Evolutionary conservation across 2,329 filamentous ascomycete genomes (phyloP), one percentile per base, ranked within the genome.

Genomic region (Dactylellina drechsleri): DNA sequence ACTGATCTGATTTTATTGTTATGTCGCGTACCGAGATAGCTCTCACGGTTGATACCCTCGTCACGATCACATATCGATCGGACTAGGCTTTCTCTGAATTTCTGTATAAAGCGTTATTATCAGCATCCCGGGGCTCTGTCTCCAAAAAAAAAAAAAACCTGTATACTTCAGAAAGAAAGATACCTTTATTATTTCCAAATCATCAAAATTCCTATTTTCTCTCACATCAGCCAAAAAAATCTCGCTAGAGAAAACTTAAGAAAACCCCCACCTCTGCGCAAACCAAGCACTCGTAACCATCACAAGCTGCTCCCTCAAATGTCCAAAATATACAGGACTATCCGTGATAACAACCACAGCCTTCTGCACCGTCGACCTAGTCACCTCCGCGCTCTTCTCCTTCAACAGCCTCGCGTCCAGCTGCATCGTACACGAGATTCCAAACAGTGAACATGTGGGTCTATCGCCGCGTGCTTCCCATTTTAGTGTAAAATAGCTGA

Each of bases 221-320:
- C 56, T 23, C 20, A 28, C 66, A 41, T 61, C 59, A 74, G 56
- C 58, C 66, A 75, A 52, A 57, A 40, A 52, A 6, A 36, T 10
- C 45, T 4, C 12, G 7, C 23, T 23, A 12, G 40, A 58, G 31
- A 10, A 57, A 23, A 31, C 13, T 12, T 12, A 10, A 76, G 26
- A 50, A 71, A 60, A 26, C 57, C 82, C 83, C 76, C 84, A 88
- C 87, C 84, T 90, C 85, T 99, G 95, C 76, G 91, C 92, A 83
- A 99, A 99, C 95, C 95, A 99, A 23, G 94, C 94, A 79, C 90
- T 91, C 2, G 94, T 97, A 15, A 99, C 93, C 36, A 97, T 89
- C 57, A 91, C 91, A 77, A 99, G 84, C 78, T 95, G 90, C 83
- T 98, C 92, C 79, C 94, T 89, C 81, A 99, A 84, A 84, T 95